A percentile compares a stretch with the other conserved stretches of the same genome.
Conservation (phyloP, 257 asterid species). For the Osmanthus fragrans region DNA sequence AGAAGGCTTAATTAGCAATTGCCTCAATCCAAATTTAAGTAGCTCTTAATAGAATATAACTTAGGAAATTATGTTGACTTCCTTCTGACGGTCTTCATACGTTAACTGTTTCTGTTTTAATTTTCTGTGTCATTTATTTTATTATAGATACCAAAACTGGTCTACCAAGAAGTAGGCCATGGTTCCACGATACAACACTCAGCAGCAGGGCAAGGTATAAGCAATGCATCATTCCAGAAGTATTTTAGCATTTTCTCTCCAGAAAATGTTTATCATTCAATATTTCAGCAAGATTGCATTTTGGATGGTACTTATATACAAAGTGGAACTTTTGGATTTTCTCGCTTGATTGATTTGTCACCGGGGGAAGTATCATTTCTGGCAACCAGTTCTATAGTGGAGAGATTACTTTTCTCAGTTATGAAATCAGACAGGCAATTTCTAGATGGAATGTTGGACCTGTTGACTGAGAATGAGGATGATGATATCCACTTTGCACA, state of each 20-base stretch:
- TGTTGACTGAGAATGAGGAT: conserved; percentile 55
- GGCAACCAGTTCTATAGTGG: conserved; percentile 73
- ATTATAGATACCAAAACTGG: conserved; percentile 80
- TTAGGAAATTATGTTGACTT: conserved; percentile 16
- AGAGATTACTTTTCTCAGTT: conserved; percentile 67
- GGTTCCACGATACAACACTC: conserved; percentile 36
- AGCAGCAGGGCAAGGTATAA: conserved; percentile 36
- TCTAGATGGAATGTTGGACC: conserved; percentile 57
- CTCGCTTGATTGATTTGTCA: conserved; percentile 75
- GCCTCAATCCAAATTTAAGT: conserved; percentile 13
- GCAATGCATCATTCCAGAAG: conserved; percentile 46
- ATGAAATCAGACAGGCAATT: conserved; percentile 55
- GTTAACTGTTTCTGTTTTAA: conserved; percentile 14
- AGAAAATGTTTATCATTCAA: conserved; percentile 62
- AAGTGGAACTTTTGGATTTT: conserved; percentile 75
- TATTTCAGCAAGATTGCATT: conserved; percentile 35
- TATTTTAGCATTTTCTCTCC: conserved; percentile 77
- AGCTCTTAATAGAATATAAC: conserved; percentile 12
- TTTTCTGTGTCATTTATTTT: conserved; percentile 20
- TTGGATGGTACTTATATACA: conserved; percentile 34
- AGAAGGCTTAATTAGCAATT: neutral
- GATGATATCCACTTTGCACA: conserved; percentile 40
- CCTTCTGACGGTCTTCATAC: neutral
- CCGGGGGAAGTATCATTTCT: conserved; percentile 73
- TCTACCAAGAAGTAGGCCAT: conserved; percentile 57